A percentile compares a stretch with the other conserved stretches of the same genome.
Conservation (phyloP, 2,329 filamentous ascomycete species). For the Venturia asperata region DNA sequence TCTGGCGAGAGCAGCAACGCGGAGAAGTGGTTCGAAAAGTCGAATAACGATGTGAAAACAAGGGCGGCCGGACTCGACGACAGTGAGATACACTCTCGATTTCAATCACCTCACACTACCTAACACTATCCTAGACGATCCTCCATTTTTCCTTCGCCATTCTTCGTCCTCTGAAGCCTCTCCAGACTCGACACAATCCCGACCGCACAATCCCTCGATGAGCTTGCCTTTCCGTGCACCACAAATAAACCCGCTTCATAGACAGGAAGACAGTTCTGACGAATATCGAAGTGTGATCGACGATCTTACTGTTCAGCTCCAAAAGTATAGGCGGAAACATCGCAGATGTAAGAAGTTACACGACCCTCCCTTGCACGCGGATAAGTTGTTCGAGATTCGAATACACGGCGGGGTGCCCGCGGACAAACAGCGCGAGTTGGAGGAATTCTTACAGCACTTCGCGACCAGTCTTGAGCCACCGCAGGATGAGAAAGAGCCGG, state of each 20-base stretch:
- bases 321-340: constrained; percentile 65
- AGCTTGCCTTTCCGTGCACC: constrained; percentile 7
- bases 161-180: constrained; percentile 40
- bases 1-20: constrained; percentile 47
- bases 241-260: neutral
- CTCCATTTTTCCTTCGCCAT: constrained; percentile 40
- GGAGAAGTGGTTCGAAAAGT: constrained; percentile 46
- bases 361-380: constrained; percentile 59
- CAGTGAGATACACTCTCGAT: constrained; percentile 28
- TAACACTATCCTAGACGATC: constrained; percentile 30
- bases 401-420: constrained; percentile 61
- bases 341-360: constrained; percentile 63
- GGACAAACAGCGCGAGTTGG: constrained; percentile 68
- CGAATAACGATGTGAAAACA: constrained; percentile 42
- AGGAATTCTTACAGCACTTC: constrained; percentile 65
- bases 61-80: constrained; percentile 35
- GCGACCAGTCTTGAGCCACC: constrained; percentile 51
- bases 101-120: neutral
- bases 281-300: constrained; percentile 80
- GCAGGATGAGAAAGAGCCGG: constrained; percentile 22
- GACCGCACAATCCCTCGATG: constrained; percentile 25
- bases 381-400: constrained; percentile 77
- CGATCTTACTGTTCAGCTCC: constrained; percentile 78
- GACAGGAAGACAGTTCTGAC: constrained; percentile 53
- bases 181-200: constrained; percentile 26